Conservation (phyloP, 2,329 filamentous ascomycete genomes). For the Diaporthe citri region DNA sequence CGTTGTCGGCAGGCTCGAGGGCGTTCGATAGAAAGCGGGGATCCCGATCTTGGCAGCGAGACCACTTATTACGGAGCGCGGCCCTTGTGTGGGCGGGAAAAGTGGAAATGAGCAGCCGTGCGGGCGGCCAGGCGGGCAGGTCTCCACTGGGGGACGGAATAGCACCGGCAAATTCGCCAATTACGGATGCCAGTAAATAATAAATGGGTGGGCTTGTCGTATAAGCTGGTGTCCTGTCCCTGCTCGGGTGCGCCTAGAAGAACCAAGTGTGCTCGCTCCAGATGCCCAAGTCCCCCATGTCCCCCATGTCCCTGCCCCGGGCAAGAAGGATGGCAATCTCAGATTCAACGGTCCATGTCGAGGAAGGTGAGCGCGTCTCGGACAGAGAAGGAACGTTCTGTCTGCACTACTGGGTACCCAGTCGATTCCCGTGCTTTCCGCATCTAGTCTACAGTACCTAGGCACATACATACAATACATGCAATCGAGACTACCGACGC, state of each 20-base stretch:
- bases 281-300: not conserved
- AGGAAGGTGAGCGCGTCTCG: not conserved
- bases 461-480: not conserved
- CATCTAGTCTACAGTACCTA: not conserved
- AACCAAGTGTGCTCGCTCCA: not conserved
- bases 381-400: not conserved
- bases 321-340: conserved; percentile 10
- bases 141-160: conserved; percentile 11
- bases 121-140: not conserved
- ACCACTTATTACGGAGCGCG: not conserved
- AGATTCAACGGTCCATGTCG: not conserved
- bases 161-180: conserved; percentile 33
- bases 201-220: conserved; percentile 5
- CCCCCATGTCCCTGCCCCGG: conserved; percentile 1
- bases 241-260: not conserved
- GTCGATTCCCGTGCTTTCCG: not conserved
- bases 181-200: conserved; percentile 31
- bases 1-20: not conserved
- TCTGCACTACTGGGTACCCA: not conserved
- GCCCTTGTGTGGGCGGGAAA: conserved; percentile 16
- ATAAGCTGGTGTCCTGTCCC: not conserved
- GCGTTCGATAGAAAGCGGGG: conserved; percentile 1
- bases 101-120: conserved; percentile 25
- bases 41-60: conserved; percentile 24
- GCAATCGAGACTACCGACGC: not conserved